Conservation (phyloP, 2,329 filamentous ascomycete genomes). For the Aspergillus pseudoterreus region DNA sequence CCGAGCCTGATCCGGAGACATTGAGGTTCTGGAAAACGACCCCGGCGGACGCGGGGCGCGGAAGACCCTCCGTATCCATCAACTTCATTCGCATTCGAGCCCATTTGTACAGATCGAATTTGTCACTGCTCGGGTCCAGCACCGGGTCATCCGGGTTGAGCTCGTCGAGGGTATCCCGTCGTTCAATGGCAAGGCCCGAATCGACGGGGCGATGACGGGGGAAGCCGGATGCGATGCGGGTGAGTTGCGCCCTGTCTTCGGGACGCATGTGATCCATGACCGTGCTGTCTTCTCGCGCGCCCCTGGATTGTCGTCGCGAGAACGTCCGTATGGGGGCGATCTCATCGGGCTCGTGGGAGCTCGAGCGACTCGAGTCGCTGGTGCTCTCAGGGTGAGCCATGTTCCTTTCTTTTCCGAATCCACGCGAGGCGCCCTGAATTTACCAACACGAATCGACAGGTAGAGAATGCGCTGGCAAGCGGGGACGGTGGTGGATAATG, state of each 20-base stretch:
- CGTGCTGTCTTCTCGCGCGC: conserved; percentile 14
- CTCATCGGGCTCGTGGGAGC: conserved; percentile 12
- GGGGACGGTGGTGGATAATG: too few relatives aligned
- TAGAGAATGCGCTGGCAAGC: too few relatives aligned
- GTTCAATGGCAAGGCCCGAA: conserved; percentile 17
- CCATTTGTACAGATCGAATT: conserved; percentile 56
- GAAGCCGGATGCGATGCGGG: conserved; percentile 28
- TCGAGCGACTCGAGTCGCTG: conserved; percentile 8
- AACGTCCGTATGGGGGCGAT: conserved; percentile 7
- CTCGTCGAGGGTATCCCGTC: conserved; percentile 34
- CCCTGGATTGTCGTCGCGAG: conserved; percentile 14
- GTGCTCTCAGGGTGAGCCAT: conserved; percentile 11
- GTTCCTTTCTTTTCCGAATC: not conserved
- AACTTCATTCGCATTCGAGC: conserved; percentile 47
- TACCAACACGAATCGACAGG: too few relatives aligned
- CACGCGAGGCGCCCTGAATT: too few relatives aligned
- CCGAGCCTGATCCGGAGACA: conserved; percentile 64
- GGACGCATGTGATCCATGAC: conserved; percentile 25
- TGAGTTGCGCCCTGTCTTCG: conserved; percentile 23
- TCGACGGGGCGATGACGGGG: conserved; percentile 17
- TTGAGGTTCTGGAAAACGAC: conserved; percentile 63
- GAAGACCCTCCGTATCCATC: conserved; percentile 55
- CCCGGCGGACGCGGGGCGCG: conserved; percentile 51
- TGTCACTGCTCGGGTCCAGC: conserved; percentile 50
- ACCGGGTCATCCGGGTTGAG: conserved; percentile 45